Evolutionary conservation across 2,329 filamentous ascomycete species (phyloP).

Genomic region (Podosphaera xanthii): DNA sequence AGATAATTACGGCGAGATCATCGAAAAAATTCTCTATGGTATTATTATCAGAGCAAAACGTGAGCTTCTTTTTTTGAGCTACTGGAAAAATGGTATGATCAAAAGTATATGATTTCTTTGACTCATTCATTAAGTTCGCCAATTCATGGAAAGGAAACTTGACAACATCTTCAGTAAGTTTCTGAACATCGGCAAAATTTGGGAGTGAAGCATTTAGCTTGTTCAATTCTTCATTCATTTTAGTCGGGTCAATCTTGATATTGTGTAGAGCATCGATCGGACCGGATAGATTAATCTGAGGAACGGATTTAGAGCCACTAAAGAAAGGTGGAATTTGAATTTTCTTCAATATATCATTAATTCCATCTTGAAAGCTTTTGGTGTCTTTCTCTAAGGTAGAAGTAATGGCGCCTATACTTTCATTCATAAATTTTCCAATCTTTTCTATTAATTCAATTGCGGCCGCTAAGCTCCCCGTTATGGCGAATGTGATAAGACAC

Average conservation of each 20-base stretch:
- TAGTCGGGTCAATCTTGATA: slow-evolving; percentile 42
- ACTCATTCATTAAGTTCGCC: slow-evolving; percentile 46
- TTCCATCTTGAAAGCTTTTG: slow-evolving; percentile 30
- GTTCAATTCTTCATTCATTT: slow-evolving; percentile 44
- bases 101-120: slow-evolving; percentile 53
- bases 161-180: slow-evolving; percentile 55
- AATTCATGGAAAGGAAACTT: slow-evolving; percentile 62
- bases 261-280: slow-evolving; percentile 43
- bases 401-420: slow-evolving; percentile 23
- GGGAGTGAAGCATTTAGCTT: slow-evolving; percentile 61
- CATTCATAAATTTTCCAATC: slow-evolving; percentile 36
- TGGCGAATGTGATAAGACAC: slow-evolving; percentile 66
- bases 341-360: slow-evolving; percentile 31
- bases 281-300: slow-evolving; percentile 39
- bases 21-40: slow-evolving; percentile 69
- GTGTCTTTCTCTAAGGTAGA: slow-evolving; percentile 25
- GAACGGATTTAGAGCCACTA: slow-evolving; percentile 21
- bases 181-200: slow-evolving; percentile 61
- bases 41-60: slow-evolving; percentile 73
- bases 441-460: slow-evolving; percentile 39
- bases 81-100: slow-evolving; percentile 59
- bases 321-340: slow-evolving; percentile 25
- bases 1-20: slow-evolving; percentile 40
- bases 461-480: slow-evolving; percentile 56
- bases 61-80: slow-evolving; percentile 58